These are phyloP conservation scores for Penicillium turbatum DNA, from an alignment of 495 filamentous ascomycete genomes.

Conservation along the genomic window DNA sequence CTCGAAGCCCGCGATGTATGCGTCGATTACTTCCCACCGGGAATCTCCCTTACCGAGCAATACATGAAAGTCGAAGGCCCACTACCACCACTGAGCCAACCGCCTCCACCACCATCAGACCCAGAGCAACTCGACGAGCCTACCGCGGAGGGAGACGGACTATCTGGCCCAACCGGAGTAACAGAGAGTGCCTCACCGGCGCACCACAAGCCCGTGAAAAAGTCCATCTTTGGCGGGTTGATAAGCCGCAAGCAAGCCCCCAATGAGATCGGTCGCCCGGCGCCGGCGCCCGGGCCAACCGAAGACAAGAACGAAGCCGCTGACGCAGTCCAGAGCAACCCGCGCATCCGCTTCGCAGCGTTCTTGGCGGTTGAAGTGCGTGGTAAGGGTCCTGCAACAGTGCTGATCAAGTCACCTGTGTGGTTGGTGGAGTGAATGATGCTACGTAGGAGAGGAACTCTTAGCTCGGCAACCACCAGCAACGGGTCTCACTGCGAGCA, in stretches of 20 bases:
- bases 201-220: conserved; percentile 14
- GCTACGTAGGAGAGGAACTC: not conserved
- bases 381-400: conserved; percentile 54
- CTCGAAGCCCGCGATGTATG: conserved; percentile 87
- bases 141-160: conserved; percentile 39
- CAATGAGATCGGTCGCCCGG: conserved; percentile 6
- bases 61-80: conserved; percentile 82
- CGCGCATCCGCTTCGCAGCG: conserved; percentile 71
- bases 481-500: not conserved
- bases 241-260: conserved; percentile 37
- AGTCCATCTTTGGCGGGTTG: conserved; percentile 48
- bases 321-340: conserved; percentile 10
- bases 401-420: conserved; percentile 87
- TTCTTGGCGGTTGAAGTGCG: conserved; percentile 85
- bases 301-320: conserved; percentile 14
- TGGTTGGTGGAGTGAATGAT: conserved; percentile 54
- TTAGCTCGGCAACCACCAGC: not conserved
- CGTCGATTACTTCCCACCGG: conserved; percentile 78
- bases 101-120: conserved; percentile 32
- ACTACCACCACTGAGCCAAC: conserved; percentile 64
- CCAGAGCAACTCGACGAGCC: conserved; percentile 17
- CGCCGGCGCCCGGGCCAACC: not conserved
- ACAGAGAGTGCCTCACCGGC: conserved; percentile 28
- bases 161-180: conserved; percentile 27
- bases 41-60: conserved; percentile 56